phyloP scores from a whole-genome alignment of 345 rosid genomes.

The Moringa oleifera region DNA sequence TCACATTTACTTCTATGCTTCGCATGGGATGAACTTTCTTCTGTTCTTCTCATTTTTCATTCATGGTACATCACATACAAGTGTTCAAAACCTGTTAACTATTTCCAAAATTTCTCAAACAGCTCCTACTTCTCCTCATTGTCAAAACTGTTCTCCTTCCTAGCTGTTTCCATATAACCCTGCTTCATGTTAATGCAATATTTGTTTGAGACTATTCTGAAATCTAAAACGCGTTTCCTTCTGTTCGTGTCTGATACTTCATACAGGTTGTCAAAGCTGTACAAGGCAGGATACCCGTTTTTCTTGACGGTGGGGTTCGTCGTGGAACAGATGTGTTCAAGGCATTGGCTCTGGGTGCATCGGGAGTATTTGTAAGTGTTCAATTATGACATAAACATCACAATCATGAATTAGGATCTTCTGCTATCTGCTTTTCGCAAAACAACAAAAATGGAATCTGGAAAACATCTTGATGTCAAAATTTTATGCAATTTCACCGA shows the following conservation, averaged over 20 bases:
- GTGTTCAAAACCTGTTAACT: neutral
- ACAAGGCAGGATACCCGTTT: slow-evolving; percentile 80
- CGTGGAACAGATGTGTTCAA: slow-evolving; percentile 99
- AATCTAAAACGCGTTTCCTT: neutral
- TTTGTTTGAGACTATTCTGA: neutral
- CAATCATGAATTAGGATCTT: too few relatives aligned
- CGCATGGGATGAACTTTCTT: neutral
- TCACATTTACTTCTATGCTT: neutral
- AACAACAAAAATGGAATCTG: too few relatives aligned
- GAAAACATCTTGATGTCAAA: too few relatives aligned
- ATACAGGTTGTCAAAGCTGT: slow-evolving; percentile 82
- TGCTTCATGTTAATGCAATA: neutral
- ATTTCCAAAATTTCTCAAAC: neutral
- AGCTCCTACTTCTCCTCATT: neutral
- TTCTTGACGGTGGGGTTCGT: slow-evolving; percentile 92
- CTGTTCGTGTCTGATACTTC: neutral
- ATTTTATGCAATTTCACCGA: neutral
- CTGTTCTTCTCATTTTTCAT: neutral
- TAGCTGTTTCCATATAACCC: neutral
- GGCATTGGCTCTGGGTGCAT: slow-evolving; percentile 94
- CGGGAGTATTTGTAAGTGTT: slow-evolving; percentile 83
- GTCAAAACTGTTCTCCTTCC: neutral
- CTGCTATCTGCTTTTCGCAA: neutral
- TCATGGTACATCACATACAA: neutral
- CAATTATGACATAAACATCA: too few relatives aligned